Evolutionary conservation across 2,329 filamentous ascomycete species (phyloP), one percentile per base, ranked within the genome.

Genomic region (Ceratocystis cacaofunesta): DNA sequence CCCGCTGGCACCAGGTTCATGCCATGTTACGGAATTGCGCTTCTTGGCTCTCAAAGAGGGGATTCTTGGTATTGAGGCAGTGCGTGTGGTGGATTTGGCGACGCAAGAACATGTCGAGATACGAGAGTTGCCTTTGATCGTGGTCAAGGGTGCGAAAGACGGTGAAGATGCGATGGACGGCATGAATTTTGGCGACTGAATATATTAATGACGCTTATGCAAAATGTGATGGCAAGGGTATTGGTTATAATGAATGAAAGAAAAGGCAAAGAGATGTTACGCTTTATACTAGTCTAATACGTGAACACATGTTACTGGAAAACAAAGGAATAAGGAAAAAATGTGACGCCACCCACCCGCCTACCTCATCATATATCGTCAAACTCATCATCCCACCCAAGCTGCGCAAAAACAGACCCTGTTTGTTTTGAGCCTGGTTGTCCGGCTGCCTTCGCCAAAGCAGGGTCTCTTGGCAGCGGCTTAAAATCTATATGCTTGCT

Each of bases 41-140:
- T 91, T 92, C 69, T 76, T 91, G 64, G 85, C 88, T 3, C 75
- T 91, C 63, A 77, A 77, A 64, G 78, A 82, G 61, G 89, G 89
- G 0, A 80, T 89, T 41, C 79, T 89, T 36, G 80, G 81, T n/a
- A 74, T 92, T 2, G 89, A 92, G 70, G 85, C 85, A 1, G 78
- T 92, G 22, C 78, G 88, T 62, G 82, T 92, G 1, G 79, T 92
- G 2, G 89, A 94, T 73, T 72, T 92, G 67, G 82, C 78, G 25
- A 88, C 83, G 43, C 85, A 89, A 71, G 88, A 92, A 75, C 86
- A 88, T 71, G 85, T 89, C 2, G 88, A 92, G 73, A 85, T 92
- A 65, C 80, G 83, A 68, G 87, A 92, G 68, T 72, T 94, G 69
- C 89, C 89, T 0, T 84, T 82, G 57, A 83, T 90, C 70, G 75